A percentile compares a stretch with the other conserved stretches of the same genome.
Conservation (phyloP, 2,329 filamentous ascomycete species). For the Dendryphion nanum region DNA sequence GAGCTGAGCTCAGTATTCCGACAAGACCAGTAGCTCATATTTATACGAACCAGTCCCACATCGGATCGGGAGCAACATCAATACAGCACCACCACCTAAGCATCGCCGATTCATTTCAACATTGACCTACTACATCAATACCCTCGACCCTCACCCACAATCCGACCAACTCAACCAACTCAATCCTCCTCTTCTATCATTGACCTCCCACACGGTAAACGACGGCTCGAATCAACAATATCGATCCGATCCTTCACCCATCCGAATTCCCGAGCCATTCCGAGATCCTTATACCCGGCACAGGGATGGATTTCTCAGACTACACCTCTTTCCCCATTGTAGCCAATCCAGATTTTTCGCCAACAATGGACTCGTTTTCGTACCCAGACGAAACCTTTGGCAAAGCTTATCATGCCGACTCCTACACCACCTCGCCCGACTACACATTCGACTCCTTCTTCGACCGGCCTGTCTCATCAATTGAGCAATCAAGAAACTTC, state of each 20-base stretch:
- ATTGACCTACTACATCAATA: neutral
- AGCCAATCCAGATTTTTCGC: constrained; percentile 25
- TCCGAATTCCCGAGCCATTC: constrained; percentile 2
- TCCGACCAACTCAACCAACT: too few species aligned
- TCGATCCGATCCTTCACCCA: constrained; percentile 1
- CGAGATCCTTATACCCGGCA: constrained; percentile 3
- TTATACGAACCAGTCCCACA: neutral
- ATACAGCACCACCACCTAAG: neutral
- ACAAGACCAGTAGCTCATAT: neutral
- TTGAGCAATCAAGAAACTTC: constrained; percentile 15
- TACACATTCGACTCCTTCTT: constrained; percentile 28
- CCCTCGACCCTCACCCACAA: too few species aligned
- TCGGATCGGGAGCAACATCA: too few species aligned
- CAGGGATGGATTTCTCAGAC: constrained; percentile 22
- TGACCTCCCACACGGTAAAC: neutral
- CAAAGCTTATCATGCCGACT: constrained; percentile 22
- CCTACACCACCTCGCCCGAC: constrained; percentile 20
- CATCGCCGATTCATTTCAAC: neutral
- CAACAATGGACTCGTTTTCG: constrained; percentile 17
- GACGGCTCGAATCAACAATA: neutral
- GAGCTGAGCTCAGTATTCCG: neutral
- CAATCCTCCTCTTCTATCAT: neutral
- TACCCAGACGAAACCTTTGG: constrained; percentile 23
- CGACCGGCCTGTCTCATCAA: constrained; percentile 26
- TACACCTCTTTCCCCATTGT: constrained; percentile 17